Percentiles rank a stretch among this genome's conserved stretches.
phyloP scores from a whole-genome alignment of 768 basidiomycete species.

The Trametes sanguinea region DNA sequence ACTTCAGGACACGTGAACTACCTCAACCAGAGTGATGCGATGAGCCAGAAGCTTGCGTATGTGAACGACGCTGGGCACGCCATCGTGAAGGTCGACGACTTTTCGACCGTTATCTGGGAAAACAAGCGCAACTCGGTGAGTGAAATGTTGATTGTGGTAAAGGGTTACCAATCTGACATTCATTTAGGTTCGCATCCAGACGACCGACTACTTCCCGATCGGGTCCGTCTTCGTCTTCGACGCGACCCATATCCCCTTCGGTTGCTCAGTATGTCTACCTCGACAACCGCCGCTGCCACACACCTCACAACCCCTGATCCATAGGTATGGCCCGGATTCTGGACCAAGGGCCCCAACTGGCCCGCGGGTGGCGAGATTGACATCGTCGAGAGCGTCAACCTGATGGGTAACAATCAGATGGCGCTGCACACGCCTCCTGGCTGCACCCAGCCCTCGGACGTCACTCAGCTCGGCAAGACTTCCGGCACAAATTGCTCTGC shows the following conservation, averaged over 20 bases:
- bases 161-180: background rate
- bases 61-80: conserved; percentile 61
- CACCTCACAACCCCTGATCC: too few species aligned
- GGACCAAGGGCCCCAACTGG: conserved; percentile 39
- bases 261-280: conserved; percentile 48
- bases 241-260: conserved; percentile 51
- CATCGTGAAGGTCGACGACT: conserved; percentile 75
- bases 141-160: background rate
- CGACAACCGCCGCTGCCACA: background rate
- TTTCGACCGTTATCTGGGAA: conserved; percentile 51
- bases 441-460: conserved; percentile 35
- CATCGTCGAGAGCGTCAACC: conserved; percentile 55
- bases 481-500: conserved; percentile 34
- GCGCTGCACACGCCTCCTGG: conserved; percentile 51
- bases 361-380: conserved; percentile 40
- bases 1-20: conserved; percentile 66
- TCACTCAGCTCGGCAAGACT: conserved; percentile 35
- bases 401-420: conserved; percentile 51
- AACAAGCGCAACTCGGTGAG: conserved; percentile 63
- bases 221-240: conserved; percentile 50
- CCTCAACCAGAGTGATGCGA: conserved; percentile 49
- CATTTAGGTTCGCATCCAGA: conserved; percentile 47
- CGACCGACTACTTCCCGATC: conserved; percentile 40
- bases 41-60: conserved; percentile 54
- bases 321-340: conserved; percentile 32